Percentiles rank a stretch among this genome's conserved stretches.
These are phyloP conservation scores for Geranium brycei DNA, from an alignment of 345 rosid species.

Conservation along the genomic window DNA sequence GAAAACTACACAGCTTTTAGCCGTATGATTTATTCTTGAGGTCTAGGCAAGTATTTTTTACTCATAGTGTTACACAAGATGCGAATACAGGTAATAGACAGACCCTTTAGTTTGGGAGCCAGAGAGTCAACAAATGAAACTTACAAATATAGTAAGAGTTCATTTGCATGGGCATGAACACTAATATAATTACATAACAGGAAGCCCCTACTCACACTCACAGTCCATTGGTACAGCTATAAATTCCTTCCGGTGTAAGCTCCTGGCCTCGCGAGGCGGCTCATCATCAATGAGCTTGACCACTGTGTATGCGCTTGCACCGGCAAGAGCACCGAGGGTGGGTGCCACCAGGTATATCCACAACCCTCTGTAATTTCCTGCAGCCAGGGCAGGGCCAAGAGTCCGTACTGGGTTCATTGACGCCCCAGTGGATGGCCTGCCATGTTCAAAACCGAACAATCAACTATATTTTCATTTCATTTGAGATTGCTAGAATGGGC, in stretches of 20 bases:
- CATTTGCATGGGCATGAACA: neutral
- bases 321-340: conserved; percentile 68
- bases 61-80: too few relatives aligned
- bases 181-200: neutral
- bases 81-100: too few relatives aligned
- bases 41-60: too few relatives aligned
- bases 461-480: neutral
- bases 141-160: neutral
- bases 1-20: too few relatives aligned
- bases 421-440: conserved; percentile 78
- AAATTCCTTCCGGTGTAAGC: conserved; percentile 58
- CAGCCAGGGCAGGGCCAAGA: conserved; percentile 85
- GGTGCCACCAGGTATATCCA: conserved; percentile 89
- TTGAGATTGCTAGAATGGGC: too few relatives aligned
- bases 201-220: neutral
- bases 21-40: too few relatives aligned
- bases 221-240: neutral
- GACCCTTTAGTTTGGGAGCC: too few relatives aligned
- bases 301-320: conserved; percentile 58
- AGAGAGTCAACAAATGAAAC: too few relatives aligned
- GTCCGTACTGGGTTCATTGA: conserved; percentile 79
- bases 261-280: conserved; percentile 61
- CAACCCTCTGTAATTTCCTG: conserved; percentile 61
- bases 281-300: conserved; percentile 67
- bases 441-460: neutral